phyloP scores from a whole-genome alignment of 208 protist species.

The Willaertia magna region DNA sequence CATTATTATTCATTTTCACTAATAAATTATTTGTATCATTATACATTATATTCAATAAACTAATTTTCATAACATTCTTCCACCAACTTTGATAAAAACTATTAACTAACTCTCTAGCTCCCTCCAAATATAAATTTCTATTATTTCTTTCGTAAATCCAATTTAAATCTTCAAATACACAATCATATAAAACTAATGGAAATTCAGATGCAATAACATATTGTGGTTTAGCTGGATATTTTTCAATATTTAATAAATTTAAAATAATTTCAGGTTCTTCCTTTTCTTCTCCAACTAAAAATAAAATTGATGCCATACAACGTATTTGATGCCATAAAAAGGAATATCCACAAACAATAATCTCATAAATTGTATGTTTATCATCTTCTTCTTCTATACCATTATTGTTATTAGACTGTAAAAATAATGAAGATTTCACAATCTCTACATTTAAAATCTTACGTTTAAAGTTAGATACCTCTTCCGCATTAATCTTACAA shows the following conservation, averaged over 20 bases:
- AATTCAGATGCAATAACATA: slow-evolving; percentile 49
- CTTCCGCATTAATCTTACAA: slow-evolving; percentile 84
- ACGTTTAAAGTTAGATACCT: slow-evolving; percentile 70
- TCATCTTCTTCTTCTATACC: slow-evolving; percentile 22
- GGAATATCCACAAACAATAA: slow-evolving; percentile 73
- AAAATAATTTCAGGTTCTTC: slow-evolving; percentile 30
- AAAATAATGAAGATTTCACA: slow-evolving; percentile 32
- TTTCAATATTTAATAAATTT: slow-evolving; percentile 37
- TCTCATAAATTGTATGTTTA: slow-evolving; percentile 43
- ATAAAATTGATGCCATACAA: slow-evolving; percentile 80
- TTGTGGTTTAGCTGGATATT: slow-evolving; percentile 24
- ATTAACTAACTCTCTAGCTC: neutral
- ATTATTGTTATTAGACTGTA: slow-evolving; percentile 28
- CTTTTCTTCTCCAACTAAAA: slow-evolving; percentile 55
- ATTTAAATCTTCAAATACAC: slow-evolving; percentile 38
- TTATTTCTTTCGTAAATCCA: slow-evolving; percentile 7
- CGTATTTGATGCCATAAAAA: slow-evolving; percentile 92
- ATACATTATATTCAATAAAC: neutral
- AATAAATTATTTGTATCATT: neutral
- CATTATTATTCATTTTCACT: neutral
- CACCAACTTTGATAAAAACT: too few relatives aligned
- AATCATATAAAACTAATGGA: slow-evolving; percentile 45
- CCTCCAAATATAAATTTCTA: too few relatives aligned
- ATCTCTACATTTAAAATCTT: slow-evolving; percentile 50
- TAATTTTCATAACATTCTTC: too few relatives aligned